Conservation (phyloP, 106 monocot species). For the Posidonia australis region DNA sequence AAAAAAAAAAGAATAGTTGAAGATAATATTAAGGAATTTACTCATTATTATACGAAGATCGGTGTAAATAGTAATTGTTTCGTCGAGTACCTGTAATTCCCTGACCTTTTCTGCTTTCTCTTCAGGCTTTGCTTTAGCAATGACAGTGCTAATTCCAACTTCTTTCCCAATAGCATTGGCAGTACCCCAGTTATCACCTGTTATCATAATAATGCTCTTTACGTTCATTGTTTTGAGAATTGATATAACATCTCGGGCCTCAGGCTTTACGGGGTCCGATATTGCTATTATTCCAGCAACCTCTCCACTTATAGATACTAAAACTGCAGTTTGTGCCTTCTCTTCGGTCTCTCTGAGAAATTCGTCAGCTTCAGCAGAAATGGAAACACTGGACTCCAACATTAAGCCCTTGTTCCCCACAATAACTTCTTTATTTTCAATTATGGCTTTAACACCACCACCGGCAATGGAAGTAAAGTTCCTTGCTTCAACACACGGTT, state of each 20-base stretch:
- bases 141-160: conserved; percentile 53
- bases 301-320: conserved; percentile 57
- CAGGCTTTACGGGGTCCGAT: conserved; percentile 78
- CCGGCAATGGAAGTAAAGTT: conserved; percentile 67
- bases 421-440: conserved; percentile 42
- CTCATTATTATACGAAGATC: no score
- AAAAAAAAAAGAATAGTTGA: no score
- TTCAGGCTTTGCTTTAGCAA: conserved; percentile 79
- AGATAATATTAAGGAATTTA: no score
- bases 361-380: conserved; percentile 63
- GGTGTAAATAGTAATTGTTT: no score
- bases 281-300: conserved; percentile 63
- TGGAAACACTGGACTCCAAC: conserved; percentile 36
- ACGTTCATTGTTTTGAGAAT: conserved; percentile 81
- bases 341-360: conserved; percentile 57
- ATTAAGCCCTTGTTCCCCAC: conserved; percentile 86
- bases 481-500: conserved; percentile 38
- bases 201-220: conserved; percentile 85
- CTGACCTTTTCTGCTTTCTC: conserved; percentile 77
- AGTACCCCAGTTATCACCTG: conserved; percentile 94
- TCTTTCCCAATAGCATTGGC: conserved; percentile 74
- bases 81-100: conserved; percentile 51
- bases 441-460: conserved; percentile 64
- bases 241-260: conserved; percentile 75
- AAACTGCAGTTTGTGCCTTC: conserved; percentile 57